Evolutionary conservation across 176 grass and related monocot species (phyloP).

Genomic region (Oryza brachyantha): DNA sequence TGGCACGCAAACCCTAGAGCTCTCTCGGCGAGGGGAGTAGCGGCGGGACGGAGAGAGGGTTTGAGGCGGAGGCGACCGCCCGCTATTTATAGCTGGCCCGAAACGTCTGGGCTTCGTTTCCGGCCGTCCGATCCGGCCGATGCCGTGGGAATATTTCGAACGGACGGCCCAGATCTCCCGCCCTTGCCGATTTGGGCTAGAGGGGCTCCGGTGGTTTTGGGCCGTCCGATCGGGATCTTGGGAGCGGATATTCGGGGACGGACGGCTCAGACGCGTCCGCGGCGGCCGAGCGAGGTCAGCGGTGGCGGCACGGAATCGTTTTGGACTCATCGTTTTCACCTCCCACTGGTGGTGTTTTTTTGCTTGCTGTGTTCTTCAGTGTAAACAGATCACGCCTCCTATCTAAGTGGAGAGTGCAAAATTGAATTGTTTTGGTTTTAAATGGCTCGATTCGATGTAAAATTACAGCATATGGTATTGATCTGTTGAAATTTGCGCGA

Average conservation of each 20-base stretch:
- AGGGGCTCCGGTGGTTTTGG: background rate
- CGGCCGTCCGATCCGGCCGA: constrained; percentile 6
- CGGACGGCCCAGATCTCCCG: constrained; percentile 4
- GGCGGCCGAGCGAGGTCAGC: background rate
- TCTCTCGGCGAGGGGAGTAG: background rate
- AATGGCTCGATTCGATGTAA: no score
- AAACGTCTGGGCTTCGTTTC: background rate
- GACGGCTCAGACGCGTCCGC: constrained; percentile 25
- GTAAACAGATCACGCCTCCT: background rate
- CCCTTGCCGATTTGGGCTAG: background rate
- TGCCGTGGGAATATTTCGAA: background rate
- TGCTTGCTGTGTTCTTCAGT: no score
- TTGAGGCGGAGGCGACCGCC: background rate
- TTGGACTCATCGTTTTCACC: background rate
- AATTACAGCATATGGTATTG: background rate
- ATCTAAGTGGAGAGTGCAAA: background rate
- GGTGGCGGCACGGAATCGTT: constrained; percentile 25
- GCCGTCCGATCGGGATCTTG: constrained; percentile 12
- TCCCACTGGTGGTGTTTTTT: no score
- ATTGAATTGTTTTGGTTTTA: background rate
- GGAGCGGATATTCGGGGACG: constrained; percentile 19
- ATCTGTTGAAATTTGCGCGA: background rate
- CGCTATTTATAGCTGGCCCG: constrained; percentile 16
- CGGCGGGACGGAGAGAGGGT: constrained; percentile 44
- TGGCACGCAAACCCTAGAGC: constrained; percentile 43